Percentiles rank a stretch among this genome's conserved stretches.
These are phyloP conservation scores for Leptographium flavum DNA, from an alignment of 2,329 filamentous ascomycete genomes.

Conservation along the genomic window DNA sequence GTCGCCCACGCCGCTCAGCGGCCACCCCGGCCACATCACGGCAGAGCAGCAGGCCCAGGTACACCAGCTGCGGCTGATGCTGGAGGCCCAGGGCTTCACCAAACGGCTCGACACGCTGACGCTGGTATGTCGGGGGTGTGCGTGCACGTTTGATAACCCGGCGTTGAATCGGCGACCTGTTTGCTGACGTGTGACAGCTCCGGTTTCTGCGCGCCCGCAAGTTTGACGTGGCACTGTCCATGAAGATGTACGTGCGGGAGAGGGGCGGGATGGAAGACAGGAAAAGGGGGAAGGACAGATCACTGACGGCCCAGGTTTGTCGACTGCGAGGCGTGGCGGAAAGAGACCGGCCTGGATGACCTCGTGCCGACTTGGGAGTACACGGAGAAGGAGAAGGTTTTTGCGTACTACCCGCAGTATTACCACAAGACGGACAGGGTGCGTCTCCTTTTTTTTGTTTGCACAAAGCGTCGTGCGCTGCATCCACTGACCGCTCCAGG, in stretches of 20 bases:
- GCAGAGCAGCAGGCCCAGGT: slow-evolving; percentile 81
- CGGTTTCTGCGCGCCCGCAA: slow-evolving; percentile 89
- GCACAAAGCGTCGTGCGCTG: not conserved
- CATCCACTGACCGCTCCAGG: slow-evolving; percentile 33
- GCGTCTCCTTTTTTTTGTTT: slow-evolving; percentile 6
- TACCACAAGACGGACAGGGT: slow-evolving; percentile 95
- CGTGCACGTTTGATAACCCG: not conserved
- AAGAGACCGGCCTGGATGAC: slow-evolving; percentile 71
- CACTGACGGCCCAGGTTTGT: slow-evolving; percentile 52
- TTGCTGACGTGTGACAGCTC: too few species aligned
- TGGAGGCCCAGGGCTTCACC: slow-evolving; percentile 72
- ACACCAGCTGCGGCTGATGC: slow-evolving; percentile 65
- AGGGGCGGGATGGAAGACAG: not conserved
- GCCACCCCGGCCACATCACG: slow-evolving; percentile 81
- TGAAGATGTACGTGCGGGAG: slow-evolving; percentile 60
- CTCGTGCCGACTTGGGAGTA: slow-evolving; percentile 74
- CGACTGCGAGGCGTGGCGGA: slow-evolving; percentile 82
- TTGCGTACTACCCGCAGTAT: slow-evolving; percentile 92
- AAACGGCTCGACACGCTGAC: slow-evolving; percentile 86
- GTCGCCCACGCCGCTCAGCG: slow-evolving; percentile 52
- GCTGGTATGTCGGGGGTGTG: slow-evolving; percentile 41
- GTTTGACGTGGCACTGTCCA: slow-evolving; percentile 72
- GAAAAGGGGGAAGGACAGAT: not conserved
- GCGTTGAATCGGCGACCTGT: too few species aligned
- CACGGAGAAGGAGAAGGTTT: slow-evolving; percentile 68